A percentile compares a stretch with the other conserved stretches of the same genome.
Evolutionary conservation across 2,329 filamentous ascomycete species (phyloP).

Genomic region (Achaetomium macrosporum): DNA sequence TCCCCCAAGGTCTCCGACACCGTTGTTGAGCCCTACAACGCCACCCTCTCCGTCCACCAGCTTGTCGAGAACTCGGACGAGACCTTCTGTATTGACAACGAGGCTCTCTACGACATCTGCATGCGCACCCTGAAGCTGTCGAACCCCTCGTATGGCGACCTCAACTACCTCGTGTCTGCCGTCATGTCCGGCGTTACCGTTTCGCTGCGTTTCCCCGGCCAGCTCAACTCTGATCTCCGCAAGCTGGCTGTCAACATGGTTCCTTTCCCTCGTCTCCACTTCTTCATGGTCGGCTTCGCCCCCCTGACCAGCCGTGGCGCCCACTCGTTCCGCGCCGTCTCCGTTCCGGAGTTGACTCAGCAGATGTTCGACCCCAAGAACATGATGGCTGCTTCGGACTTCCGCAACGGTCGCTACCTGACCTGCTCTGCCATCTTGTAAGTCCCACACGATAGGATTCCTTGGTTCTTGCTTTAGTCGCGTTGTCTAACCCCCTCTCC

Average conservation of each 20-base stretch:
- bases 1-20: conserved; percentile 99
- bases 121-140: conserved; percentile 99
- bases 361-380: conserved; percentile 99
- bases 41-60: conserved; percentile 97
- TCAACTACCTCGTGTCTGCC: conserved; percentile 98
- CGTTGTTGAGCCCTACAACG: conserved; percentile 99
- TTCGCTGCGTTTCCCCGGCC: conserved; percentile 97
- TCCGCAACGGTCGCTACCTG: conserved; percentile 99
- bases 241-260: conserved; percentile 99
- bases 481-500: conserved; percentile 27
- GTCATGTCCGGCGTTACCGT: conserved; percentile 99
- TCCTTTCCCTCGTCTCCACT: conserved; percentile 99
- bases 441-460: conserved; percentile 31
- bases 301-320: conserved; percentile 83
- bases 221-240: conserved; percentile 99
- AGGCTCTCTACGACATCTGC: conserved; percentile 99
- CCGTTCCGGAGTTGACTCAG: conserved; percentile 96
- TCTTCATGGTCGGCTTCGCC: conserved; percentile 99
- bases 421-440: conserved; percentile 99
- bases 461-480: neutral
- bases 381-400: conserved; percentile 99
- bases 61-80: conserved; percentile 99
- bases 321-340: conserved; percentile 94
- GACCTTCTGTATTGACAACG: conserved; percentile 99
- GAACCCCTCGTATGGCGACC: conserved; percentile 96